Evolutionary conservation across 306 rosid genomes (phyloP), one percentile per base, ranked within the genome.

Genomic region (Alnus glutinosa): DNA sequence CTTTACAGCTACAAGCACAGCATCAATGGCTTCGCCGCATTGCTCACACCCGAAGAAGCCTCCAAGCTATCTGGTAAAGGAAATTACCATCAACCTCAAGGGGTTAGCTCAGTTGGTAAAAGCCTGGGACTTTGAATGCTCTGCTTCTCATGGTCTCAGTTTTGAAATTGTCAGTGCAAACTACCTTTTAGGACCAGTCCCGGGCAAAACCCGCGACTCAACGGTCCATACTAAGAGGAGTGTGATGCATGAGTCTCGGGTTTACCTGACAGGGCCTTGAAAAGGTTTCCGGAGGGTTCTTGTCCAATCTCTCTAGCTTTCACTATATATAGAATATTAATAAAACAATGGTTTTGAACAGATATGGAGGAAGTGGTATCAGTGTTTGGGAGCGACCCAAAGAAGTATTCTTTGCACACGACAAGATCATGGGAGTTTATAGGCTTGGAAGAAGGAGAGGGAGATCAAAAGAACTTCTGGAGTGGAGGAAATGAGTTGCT

Each of bases 11-110:
- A 95, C 88, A 95, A 89, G 67, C 92, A 86, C 81, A 82, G 79
- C 77, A 78, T 95, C 87, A 95, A 95, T 84, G 98, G 96, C 87
- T 95, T 95, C 71, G 97, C 98, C 9, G 98, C 98, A 3, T 36
- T 92, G n/a, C 98, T 95, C 79, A 81, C 87, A 14, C 81, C 85
- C 4, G 71, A 87, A 36, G 89, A 95, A 87, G 98, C 97, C 76
- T 62, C 89, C 28, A 81, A 78, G 44, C 77, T 95, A 50, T 89
- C 92, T 3, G 97, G 97, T 94, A 85, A 81, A 30, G 10, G 18
- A 15, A n/a, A 76, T 28, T 61, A 71, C 75, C 32, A 23, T 23
- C 28, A 23, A 0, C 28, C 28, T 23, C 0, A 23, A 23, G 0
- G 28, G 28, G 28, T 23, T 23, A 23, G 28, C 28, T 23, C 28